phyloP scores from a whole-genome alignment of 768 basidiomycete genomes.

The Chiua virens region DNA sequence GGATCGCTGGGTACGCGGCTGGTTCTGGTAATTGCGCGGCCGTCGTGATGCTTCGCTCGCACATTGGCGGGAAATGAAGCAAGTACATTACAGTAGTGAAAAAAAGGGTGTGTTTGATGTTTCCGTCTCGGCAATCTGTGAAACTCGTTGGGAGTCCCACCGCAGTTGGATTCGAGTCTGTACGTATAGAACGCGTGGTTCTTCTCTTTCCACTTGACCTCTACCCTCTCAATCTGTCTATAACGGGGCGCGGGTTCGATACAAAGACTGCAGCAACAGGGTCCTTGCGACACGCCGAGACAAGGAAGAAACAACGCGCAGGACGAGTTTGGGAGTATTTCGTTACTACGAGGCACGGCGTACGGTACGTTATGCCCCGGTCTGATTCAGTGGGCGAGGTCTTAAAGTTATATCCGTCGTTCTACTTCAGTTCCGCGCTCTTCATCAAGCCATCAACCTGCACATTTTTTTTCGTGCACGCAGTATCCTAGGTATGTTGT shows the following conservation, averaged over 20 bases:
- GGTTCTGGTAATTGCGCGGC: too few relatives aligned
- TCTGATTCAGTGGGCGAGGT: not conserved
- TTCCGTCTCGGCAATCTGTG: slow-evolving; percentile 11
- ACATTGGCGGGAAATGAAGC: not conserved
- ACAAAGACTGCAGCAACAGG: slow-evolving; percentile 3
- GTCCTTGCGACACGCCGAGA: slow-evolving; percentile 14
- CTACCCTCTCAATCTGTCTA: slow-evolving; percentile 1
- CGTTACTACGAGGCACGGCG: slow-evolving; percentile 7
- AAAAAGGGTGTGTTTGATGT: not conserved
- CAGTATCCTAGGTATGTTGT: too few relatives aligned
- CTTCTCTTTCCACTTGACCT: not conserved
- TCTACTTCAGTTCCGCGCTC: slow-evolving; percentile 17
- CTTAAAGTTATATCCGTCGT: slow-evolving; percentile 24
- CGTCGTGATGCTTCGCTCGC: not conserved
- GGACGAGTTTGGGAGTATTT: slow-evolving; percentile 14
- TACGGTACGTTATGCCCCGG: not conserved
- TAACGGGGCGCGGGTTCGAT: slow-evolving; percentile 4
- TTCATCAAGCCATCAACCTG: not conserved
- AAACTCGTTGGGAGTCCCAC: slow-evolving; percentile 21
- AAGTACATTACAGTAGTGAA: slow-evolving; percentile 1
- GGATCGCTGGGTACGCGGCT: too few relatives aligned
- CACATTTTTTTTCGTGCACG: too few relatives aligned
- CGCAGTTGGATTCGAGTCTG: slow-evolving; percentile 6
- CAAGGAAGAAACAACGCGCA: slow-evolving; percentile 13
- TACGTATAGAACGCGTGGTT: slow-evolving; percentile 9